These are phyloP conservation scores for Gautieria morchelliformis DNA, from an alignment of 768 basidiomycete genomes.

Conservation along the genomic window DNA sequence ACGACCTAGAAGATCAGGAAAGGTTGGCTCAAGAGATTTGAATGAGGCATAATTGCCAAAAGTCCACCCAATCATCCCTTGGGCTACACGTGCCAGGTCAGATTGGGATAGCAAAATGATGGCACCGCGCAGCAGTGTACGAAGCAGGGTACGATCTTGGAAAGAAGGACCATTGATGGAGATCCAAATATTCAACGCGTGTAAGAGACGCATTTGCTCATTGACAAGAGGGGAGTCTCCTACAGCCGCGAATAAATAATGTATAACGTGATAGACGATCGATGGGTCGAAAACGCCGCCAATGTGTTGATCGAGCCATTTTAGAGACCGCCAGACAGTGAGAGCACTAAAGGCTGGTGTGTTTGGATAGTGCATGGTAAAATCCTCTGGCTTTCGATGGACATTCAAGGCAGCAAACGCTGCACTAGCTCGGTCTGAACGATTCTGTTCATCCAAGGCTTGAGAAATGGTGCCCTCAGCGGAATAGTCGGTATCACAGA, in stretches of 20 bases:
- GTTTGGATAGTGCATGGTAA: conserved; percentile 53
- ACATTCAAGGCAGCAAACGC: conserved; percentile 43
- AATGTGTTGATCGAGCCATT: conserved; percentile 44
- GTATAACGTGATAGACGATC: conserved; percentile 69
- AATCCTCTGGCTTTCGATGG: conserved; percentile 39
- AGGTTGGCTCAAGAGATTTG: conserved; percentile 35
- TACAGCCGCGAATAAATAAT: conserved; percentile 59
- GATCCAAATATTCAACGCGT: conserved; percentile 66
- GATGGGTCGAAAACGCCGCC: conserved; percentile 38
- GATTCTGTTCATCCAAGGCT: conserved; percentile 32
- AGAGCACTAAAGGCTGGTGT: conserved; percentile 46
- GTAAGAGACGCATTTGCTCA: conserved; percentile 70
- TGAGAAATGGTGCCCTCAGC: conserved; percentile 38
- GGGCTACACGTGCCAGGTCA: conserved; percentile 58
- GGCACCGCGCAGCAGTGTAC: conserved; percentile 58
- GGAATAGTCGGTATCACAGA: conserved; percentile 61
- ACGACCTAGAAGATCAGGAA: conserved; percentile 63
- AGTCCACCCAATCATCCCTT: conserved; percentile 74
- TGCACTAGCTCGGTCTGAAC: conserved; percentile 26
- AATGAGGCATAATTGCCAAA: conserved; percentile 41
- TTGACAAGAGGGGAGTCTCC: conserved; percentile 66
- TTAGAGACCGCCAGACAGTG: conserved; percentile 43
- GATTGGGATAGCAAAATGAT: conserved; percentile 54
- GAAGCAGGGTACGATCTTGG: conserved; percentile 48
- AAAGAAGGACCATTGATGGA: conserved; percentile 50